Conservation (phyloP, 352 stramenopile species). For the Phytophthora fragariae region DNA sequence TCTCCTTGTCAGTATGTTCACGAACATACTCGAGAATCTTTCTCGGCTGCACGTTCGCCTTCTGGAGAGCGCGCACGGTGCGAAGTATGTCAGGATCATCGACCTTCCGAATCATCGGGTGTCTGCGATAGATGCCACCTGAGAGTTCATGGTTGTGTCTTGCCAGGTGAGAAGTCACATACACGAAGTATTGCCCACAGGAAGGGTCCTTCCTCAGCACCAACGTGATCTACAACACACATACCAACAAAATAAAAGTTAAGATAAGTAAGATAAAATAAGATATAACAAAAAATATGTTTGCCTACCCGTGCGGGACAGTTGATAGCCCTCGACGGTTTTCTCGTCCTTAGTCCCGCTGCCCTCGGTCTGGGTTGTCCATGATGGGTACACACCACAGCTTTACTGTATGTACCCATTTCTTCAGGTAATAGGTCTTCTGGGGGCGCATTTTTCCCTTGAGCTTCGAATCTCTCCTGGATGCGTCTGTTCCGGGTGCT, state of each 20-base stretch:
- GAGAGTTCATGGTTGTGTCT: conserved; percentile 37
- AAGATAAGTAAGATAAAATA: neutral
- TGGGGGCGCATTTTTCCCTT: conserved; percentile 9
- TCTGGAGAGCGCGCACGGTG: conserved; percentile 31
- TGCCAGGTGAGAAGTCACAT: conserved; percentile 37
- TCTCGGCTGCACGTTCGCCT: conserved; percentile 28
- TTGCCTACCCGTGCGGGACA: conserved; percentile 32
- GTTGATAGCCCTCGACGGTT: conserved; percentile 34
- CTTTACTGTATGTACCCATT: conserved; percentile 39
- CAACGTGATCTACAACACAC: conserved; percentile 32
- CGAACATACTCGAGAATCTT: conserved; percentile 44
- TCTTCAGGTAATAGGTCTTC: conserved; percentile 31
- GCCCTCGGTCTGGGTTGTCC: conserved; percentile 27
- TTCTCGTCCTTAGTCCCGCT: conserved; percentile 13
- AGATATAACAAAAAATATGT: neutral
- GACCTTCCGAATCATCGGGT: conserved; percentile 37
- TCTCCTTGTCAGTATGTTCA: conserved; percentile 37
- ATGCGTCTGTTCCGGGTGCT: conserved; percentile 36
- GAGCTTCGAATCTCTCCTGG: conserved; percentile 23
- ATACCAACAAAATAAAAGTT: neutral
- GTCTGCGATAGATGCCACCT: conserved; percentile 31
- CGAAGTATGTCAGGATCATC: conserved; percentile 29
- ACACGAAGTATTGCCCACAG: conserved; percentile 28
- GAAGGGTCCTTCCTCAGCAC: conserved; percentile 30
- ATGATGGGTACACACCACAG: conserved; percentile 38